Percentiles rank a stretch among this genome's conserved stretches.
Evolutionary conservation across 2,329 filamentous ascomycete genomes (phyloP).

Genomic region (Parafenestella ontariensis): DNA sequence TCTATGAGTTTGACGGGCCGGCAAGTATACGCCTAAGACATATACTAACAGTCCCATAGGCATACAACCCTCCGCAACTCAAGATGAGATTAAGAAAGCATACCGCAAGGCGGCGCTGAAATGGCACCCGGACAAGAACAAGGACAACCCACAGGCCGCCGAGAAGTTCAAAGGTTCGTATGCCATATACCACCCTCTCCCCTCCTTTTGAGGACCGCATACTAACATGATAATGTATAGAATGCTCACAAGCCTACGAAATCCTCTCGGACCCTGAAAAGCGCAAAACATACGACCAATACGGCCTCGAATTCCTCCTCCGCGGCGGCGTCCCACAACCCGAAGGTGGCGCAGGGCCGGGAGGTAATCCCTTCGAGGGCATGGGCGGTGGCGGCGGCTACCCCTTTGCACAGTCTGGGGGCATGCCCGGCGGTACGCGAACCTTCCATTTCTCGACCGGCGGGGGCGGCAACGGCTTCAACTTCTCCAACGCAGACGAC

Average conservation of each 20-base stretch:
- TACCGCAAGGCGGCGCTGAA: slow-evolving; percentile 90
- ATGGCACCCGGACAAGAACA: slow-evolving; percentile 98
- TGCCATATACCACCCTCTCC: slow-evolving; percentile 4
- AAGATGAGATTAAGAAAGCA: slow-evolving; percentile 97
- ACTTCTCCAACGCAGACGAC: slow-evolving; percentile 80
- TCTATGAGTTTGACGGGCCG: slow-evolving; percentile 14
- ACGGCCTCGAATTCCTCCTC: slow-evolving; percentile 89
- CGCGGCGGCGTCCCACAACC: slow-evolving; percentile 76
- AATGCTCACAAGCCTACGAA: slow-evolving; percentile 96
- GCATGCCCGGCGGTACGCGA: slow-evolving; percentile 62
- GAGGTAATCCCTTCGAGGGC: slow-evolving; percentile 55
- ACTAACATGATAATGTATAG: slow-evolving; percentile 53
- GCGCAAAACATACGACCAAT: slow-evolving; percentile 93
- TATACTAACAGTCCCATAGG: slow-evolving; percentile 44
- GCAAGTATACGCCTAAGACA: slow-evolving; percentile 1
- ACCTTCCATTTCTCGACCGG: slow-evolving; percentile 72
- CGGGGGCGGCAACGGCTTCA: slow-evolving; percentile 69
- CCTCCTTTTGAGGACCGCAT: neutral
- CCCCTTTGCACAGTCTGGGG: slow-evolving; percentile 63
- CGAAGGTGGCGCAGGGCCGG: slow-evolving; percentile 46
- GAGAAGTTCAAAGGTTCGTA: slow-evolving; percentile 87
- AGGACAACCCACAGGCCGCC: slow-evolving; percentile 80
- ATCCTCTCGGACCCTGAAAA: slow-evolving; percentile 97
- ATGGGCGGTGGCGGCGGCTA: slow-evolving; percentile 53
- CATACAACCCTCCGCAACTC: slow-evolving; percentile 78